Evolutionary conservation across 1,139 yeast species (phyloP).

Genomic region (Magnusiomyces suaveolens): DNA sequence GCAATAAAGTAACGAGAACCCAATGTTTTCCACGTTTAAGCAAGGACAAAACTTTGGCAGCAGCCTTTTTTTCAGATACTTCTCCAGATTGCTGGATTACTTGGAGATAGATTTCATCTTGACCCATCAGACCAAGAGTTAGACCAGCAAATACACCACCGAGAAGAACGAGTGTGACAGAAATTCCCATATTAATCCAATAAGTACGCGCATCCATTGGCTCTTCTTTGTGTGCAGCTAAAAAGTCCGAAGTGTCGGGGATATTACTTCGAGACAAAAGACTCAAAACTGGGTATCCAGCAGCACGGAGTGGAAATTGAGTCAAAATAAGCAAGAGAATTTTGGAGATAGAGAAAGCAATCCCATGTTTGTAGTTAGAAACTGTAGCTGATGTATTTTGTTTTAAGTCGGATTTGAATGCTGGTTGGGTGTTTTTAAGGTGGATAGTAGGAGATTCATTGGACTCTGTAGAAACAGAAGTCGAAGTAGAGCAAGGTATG

Average conservation of each 20-base stretch:
- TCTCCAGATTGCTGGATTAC: conserved; percentile 42
- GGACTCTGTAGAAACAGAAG: neutral
- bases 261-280: neutral
- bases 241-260: neutral
- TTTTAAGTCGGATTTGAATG: neutral
- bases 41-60: conserved; percentile 62
- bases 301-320: conserved; percentile 1
- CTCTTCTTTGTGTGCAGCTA: neutral
- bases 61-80: conserved; percentile 51
- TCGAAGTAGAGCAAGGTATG: conserved; percentile 1
- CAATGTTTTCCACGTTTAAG: conserved; percentile 87
- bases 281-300: neutral
- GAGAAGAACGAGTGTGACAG: conserved; percentile 60
- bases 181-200: conserved; percentile 48
- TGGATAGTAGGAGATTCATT: neutral
- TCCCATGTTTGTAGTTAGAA: neutral
- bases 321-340: neutral
- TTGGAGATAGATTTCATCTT: conserved; percentile 74
- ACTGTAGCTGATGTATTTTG: neutral
- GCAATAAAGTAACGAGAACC: conserved; percentile 85
- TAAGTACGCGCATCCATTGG: conserved; percentile 30
- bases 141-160: conserved; percentile 97
- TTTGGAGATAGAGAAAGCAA: neutral
- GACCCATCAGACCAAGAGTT: conserved; percentile 94
- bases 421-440: too few relatives aligned